Conservation (phyloP, 1,284 basidiomycete genomes). For the Ganoderma boninense region DNA sequence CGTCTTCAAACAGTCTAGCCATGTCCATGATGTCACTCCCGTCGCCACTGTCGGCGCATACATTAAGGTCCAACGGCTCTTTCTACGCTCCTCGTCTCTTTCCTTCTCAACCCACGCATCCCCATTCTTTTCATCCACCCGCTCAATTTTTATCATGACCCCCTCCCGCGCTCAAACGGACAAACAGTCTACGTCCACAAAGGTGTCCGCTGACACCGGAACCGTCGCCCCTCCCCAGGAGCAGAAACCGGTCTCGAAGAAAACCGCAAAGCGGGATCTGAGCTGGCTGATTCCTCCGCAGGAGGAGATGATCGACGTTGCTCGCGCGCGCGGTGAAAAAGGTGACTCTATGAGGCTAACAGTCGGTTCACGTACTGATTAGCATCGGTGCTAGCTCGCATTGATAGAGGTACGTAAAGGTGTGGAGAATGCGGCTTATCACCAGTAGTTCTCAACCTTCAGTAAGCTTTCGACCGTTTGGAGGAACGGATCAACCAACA, state of each 20-base stretch:
- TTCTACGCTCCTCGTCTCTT: background rate
- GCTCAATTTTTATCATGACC: constrained; percentile 25
- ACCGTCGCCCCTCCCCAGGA: constrained; percentile 34
- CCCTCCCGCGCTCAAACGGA: constrained; percentile 27
- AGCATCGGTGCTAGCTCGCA: constrained; percentile 8
- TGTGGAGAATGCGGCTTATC: background rate
- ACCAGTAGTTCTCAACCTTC: background rate
- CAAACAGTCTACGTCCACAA: constrained; percentile 14
- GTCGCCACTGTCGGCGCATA: background rate
- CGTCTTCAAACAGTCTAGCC: background rate
- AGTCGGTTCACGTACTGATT: background rate
- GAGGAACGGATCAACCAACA: constrained; percentile 26
- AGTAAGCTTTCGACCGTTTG: constrained; percentile 28
- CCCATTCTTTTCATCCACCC: constrained; percentile 1
- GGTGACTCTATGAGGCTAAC: background rate
- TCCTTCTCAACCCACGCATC: background rate
- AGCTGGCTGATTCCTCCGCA: constrained; percentile 22
- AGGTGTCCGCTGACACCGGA: constrained; percentile 25
- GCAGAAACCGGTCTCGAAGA: constrained; percentile 22
- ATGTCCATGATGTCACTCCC: constrained; percentile 24
- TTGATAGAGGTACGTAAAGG: constrained; percentile 15
- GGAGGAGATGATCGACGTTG: constrained; percentile 12
- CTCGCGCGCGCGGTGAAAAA: constrained; percentile 19
- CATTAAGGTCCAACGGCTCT: constrained; percentile 4
- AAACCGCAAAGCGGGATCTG: background rate